Evolutionary conservation across 257 asterid genomes (phyloP).

Genomic region (Gentiana macrophylla): DNA sequence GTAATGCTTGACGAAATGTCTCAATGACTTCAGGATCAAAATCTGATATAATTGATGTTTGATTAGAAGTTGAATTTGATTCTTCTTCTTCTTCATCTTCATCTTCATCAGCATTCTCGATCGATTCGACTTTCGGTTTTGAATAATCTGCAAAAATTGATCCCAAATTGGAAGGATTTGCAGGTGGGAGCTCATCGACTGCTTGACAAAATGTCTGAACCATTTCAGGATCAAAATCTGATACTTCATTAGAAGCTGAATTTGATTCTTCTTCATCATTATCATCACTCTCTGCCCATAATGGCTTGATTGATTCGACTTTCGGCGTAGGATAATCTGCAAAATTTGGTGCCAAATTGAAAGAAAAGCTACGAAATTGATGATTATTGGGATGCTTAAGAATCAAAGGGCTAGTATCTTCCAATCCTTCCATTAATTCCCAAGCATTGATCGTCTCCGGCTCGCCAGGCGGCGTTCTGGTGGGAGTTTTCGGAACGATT

Average conservation of each 20-base stretch:
- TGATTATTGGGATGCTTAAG: slow-evolving; percentile 17
- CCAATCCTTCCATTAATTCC: slow-evolving; percentile 93
- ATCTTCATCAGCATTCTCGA: too few species aligned
- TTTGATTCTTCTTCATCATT: slow-evolving; percentile 34
- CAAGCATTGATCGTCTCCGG: slow-evolving; percentile 81
- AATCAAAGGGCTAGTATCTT: slow-evolving; percentile 54
- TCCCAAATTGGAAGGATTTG: slow-evolving; percentile 58
- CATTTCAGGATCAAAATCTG: slow-evolving; percentile 76
- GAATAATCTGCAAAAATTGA: background rate
- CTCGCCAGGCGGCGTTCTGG: slow-evolving; percentile 67
- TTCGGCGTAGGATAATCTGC: slow-evolving; percentile 41
- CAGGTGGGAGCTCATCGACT: slow-evolving; percentile 74
- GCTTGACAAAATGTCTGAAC: slow-evolving; percentile 56
- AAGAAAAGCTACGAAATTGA: slow-evolving; percentile 71
- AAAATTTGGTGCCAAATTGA: slow-evolving; percentile 20
- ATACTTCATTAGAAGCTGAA: slow-evolving; percentile 37
- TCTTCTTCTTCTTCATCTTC: too few species aligned
- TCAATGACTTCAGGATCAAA: slow-evolving; percentile 48
- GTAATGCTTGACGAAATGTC: slow-evolving; percentile 50
- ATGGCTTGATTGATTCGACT: slow-evolving; percentile 29
- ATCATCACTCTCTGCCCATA: slow-evolving; percentile 31
- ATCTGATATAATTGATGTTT: too few species aligned
- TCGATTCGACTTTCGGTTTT: too few species aligned
- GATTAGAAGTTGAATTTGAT: too few species aligned
- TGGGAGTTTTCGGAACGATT: slow-evolving; percentile 48